These are phyloP conservation scores for Petunia axillaris DNA, from an alignment of 257 asterid genomes.

Conservation along the genomic window DNA sequence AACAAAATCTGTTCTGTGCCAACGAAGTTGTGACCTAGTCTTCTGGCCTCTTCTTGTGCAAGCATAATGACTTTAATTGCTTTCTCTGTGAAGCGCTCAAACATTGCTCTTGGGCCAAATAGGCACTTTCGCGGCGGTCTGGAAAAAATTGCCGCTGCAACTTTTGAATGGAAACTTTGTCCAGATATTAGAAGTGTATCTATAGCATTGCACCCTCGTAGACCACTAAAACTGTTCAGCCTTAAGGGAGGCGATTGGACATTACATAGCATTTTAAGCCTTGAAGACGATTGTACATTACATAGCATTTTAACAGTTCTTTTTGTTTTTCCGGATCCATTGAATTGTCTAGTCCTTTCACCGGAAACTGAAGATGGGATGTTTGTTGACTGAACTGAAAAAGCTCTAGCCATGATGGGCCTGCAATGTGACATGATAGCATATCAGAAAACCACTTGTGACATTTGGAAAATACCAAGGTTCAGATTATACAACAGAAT, in stretches of 20 bases:
- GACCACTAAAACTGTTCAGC: conserved; percentile 60
- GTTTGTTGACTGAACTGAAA: conserved; percentile 60
- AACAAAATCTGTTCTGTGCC: conserved; percentile 94
- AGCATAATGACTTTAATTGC: conserved; percentile 98
- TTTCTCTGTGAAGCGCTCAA: conserved; percentile 96
- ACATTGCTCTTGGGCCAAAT: conserved; percentile 79
- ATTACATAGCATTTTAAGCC: conserved; percentile 56
- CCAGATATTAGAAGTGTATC: conserved; percentile 53
- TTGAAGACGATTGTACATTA: conserved; percentile 29
- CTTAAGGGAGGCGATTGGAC: conserved; percentile 42
- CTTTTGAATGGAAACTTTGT: conserved; percentile 67
- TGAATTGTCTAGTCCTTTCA: conserved; percentile 51
- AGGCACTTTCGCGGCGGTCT: conserved; percentile 52
- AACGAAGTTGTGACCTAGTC: conserved; percentile 94
- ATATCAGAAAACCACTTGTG: background rate
- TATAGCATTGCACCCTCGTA: conserved; percentile 69
- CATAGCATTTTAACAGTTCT: conserved; percentile 60
- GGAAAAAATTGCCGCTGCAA: conserved; percentile 47
- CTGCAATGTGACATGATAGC: conserved; percentile 43
- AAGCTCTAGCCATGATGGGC: conserved; percentile 65
- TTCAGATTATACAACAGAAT: conserved; percentile 11
- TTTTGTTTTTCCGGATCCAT: conserved; percentile 49
- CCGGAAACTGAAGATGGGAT: conserved; percentile 60
- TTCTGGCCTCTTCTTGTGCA: conserved; percentile 97
- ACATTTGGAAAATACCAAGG: background rate